phyloP scores from a whole-genome alignment of 306 rosid genomes.

The Vigna trinervia region DNA sequence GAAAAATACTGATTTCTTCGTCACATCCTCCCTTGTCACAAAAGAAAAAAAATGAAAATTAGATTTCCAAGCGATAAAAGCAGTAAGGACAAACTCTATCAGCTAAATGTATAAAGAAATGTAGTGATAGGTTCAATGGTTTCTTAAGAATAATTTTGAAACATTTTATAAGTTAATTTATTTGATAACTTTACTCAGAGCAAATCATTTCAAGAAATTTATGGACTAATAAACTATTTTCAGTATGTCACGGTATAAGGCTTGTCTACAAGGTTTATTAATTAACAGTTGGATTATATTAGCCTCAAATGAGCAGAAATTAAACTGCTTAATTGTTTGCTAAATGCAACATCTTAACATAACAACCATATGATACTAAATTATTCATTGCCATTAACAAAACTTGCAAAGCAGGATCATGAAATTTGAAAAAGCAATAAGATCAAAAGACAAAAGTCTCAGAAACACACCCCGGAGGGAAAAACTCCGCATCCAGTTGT shows the following conservation, averaged over 20 bases:
- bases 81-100: slow-evolving; percentile 10
- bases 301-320: slow-evolving; percentile 6
- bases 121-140: background rate
- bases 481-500: slow-evolving; percentile 76
- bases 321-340: slow-evolving; percentile 17
- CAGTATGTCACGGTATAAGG: background rate
- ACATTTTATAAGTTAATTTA: background rate
- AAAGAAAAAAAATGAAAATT: background rate
- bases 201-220: slow-evolving; percentile 29
- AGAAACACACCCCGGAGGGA: slow-evolving; percentile 72
- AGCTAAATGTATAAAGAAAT: slow-evolving; percentile 3
- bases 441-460: slow-evolving; percentile 28
- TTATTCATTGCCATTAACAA: slow-evolving; percentile 8
- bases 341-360: slow-evolving; percentile 9
- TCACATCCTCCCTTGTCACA: slow-evolving; percentile 84
- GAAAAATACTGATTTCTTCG: slow-evolving; percentile 80
- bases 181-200: background rate
- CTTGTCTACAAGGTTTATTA: background rate
- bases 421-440: slow-evolving; percentile 26
- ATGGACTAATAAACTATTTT: slow-evolving; percentile 1
- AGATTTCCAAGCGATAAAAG: slow-evolving; percentile 14
- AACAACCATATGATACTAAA: slow-evolving; percentile 10
- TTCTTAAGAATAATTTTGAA: background rate
- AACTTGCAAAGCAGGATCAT: background rate
- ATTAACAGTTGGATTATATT: background rate